Percentiles rank a stretch among this genome's conserved stretches.
Evolutionary conservation across 371 early-diverging fungal genomes (phyloP).

Genomic region (Syncephalastrum racemosum): DNA sequence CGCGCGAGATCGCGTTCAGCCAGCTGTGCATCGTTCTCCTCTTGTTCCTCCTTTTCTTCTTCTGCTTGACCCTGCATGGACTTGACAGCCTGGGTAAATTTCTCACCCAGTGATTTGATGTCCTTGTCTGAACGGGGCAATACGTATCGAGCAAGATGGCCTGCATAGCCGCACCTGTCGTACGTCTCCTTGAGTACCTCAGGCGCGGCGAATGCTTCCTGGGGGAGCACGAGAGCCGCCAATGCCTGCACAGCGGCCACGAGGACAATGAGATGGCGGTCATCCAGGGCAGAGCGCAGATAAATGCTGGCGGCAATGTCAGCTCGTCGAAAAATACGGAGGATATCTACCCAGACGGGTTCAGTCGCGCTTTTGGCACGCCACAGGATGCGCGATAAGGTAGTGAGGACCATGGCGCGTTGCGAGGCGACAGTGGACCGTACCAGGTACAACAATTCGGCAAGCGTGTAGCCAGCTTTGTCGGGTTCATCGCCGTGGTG

Average conservation of each 20-base stretch:
- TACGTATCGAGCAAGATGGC: slow-evolving; percentile 18
- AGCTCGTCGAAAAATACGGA: slow-evolving; percentile 35
- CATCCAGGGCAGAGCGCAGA: slow-evolving; percentile 67
- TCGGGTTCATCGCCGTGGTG: slow-evolving; percentile 89
- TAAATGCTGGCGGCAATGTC: slow-evolving; percentile 47
- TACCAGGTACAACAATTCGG: slow-evolving; percentile 77
- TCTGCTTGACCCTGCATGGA: slow-evolving; percentile 6
- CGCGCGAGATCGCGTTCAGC: slow-evolving; percentile 52
- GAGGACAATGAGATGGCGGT: slow-evolving; percentile 58
- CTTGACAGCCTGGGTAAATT: slow-evolving; percentile 15
- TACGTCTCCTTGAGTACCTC: too few relatives aligned
- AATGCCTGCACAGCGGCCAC: slow-evolving; percentile 55
- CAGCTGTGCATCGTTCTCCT: slow-evolving; percentile 41
- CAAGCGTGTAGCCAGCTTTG: slow-evolving; percentile 84
- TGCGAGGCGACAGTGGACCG: slow-evolving; percentile 85
- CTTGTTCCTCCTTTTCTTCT: slow-evolving; percentile 18
- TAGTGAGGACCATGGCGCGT: slow-evolving; percentile 69
- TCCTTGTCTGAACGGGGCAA: slow-evolving; percentile 5
- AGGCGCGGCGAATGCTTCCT: slow-evolving; percentile 5
- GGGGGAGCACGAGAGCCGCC: slow-evolving; percentile 38
- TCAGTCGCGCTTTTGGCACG: slow-evolving; percentile 40
- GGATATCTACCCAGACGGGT: slow-evolving; percentile 31
- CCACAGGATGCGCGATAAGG: slow-evolving; percentile 60
- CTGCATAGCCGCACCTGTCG: background rate
- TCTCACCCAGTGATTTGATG: slow-evolving; percentile 12